Percentiles rank a stretch among this genome's conserved stretches.
These are phyloP conservation scores for Phytophthora capsici DNA, from an alignment of 352 stramenopile species.

Conservation along the genomic window DNA sequence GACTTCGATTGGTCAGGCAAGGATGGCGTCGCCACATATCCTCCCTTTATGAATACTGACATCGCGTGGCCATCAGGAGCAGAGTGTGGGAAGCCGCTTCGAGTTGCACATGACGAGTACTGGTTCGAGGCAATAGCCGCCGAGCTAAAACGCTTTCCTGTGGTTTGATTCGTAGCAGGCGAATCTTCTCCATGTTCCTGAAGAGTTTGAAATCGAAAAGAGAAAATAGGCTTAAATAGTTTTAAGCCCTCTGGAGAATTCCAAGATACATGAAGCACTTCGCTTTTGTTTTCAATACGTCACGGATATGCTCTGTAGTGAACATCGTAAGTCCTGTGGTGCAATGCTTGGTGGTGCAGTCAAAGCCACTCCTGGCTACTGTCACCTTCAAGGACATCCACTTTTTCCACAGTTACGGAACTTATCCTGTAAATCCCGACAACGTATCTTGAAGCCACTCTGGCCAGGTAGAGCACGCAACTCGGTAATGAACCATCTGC, in stretches of 20 bases:
- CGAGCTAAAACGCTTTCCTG: no score
- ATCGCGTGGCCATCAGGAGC: slow-evolving; percentile 28
- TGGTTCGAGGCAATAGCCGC: slow-evolving; percentile 13
- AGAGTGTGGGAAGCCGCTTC: slow-evolving; percentile 21
- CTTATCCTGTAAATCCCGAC: slow-evolving; percentile 36
- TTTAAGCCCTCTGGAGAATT: no score
- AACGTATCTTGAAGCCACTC: slow-evolving; percentile 1
- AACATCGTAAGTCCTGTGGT: no score
- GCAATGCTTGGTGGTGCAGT: no score
- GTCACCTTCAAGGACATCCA: slow-evolving; percentile 25
- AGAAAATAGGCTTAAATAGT: no score
- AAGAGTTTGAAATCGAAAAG: no score
- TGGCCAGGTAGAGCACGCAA: background rate
- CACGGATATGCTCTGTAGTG: no score
- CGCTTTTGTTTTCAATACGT: no score
- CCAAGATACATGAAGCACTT: no score
- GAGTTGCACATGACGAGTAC: slow-evolving; percentile 16
- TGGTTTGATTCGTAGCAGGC: no score
- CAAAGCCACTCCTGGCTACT: slow-evolving; percentile 37
- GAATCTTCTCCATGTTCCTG: no score
- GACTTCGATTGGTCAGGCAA: slow-evolving; percentile 44
- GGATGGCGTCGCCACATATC: slow-evolving; percentile 27
- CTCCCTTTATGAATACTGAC: slow-evolving; percentile 38
- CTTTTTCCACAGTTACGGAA: slow-evolving; percentile 32
- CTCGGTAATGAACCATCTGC: slow-evolving; percentile 41